Evolutionary conservation across 2,329 filamentous ascomycete species (phyloP).

Genomic region (Lachnellula cervina): DNA sequence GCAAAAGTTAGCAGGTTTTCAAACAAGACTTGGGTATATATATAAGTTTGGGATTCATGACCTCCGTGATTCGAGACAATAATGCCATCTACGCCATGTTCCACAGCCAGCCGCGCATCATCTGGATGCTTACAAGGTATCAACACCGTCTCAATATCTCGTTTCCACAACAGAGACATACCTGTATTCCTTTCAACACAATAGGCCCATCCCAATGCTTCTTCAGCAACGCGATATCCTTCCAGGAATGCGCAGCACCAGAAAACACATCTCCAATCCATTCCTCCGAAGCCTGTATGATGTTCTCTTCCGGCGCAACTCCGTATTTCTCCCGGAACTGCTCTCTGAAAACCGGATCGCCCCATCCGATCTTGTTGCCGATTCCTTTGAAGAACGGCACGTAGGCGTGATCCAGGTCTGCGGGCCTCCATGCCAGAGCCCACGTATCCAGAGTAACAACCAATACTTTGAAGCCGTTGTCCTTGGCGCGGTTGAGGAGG

Average conservation of each 20-base stretch:
- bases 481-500: slow-evolving; percentile 56
- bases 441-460: slow-evolving; percentile 72
- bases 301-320: slow-evolving; percentile 41
- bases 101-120: slow-evolving; percentile 43
- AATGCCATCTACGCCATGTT: slow-evolving; percentile 45
- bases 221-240: slow-evolving; percentile 53
- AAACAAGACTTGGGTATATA: too few species aligned
- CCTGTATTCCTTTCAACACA: slow-evolving; percentile 54
- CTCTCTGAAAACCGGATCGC: slow-evolving; percentile 59
- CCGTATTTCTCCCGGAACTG: slow-evolving; percentile 51
- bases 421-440: slow-evolving; percentile 62
- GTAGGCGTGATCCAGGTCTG: slow-evolving; percentile 60
- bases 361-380: slow-evolving; percentile 59
- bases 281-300: slow-evolving; percentile 42
- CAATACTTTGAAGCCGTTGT: slow-evolving; percentile 57
- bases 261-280: slow-evolving; percentile 52
- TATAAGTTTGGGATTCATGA: slow-evolving; percentile 35
- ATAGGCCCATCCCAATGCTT: slow-evolving; percentile 61
- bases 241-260: slow-evolving; percentile 53
- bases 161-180: not conserved
- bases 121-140: slow-evolving; percentile 33
- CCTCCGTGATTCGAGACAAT: slow-evolving; percentile 55
- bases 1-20: not conserved
- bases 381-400: slow-evolving; percentile 54
- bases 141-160: not conserved